Evolutionary conservation across 495 filamentous ascomycete genomes (phyloP).

Genomic region (Sordaria brevicollis): DNA sequence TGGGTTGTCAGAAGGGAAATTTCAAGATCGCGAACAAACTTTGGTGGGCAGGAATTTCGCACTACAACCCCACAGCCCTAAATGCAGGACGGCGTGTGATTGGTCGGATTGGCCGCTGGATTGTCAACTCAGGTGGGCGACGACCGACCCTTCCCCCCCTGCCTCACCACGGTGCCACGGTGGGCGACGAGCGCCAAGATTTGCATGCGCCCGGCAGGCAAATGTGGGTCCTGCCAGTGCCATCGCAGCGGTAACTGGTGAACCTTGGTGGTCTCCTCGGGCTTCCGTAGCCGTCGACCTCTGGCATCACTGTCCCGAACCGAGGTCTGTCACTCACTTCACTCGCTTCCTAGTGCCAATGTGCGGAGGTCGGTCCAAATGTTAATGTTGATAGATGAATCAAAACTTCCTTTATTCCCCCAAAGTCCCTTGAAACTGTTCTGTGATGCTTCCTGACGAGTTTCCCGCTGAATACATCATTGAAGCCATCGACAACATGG

Average conservation of each 20-base stretch:
- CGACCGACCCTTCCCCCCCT: background rate
- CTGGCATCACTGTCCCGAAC: background rate
- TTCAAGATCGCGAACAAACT: conserved; percentile 14
- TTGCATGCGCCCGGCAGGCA: background rate
- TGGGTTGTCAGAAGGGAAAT: conserved; percentile 18
- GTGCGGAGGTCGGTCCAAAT: background rate
- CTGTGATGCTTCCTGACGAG: conserved; percentile 12
- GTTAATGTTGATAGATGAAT: background rate
- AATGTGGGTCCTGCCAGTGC: background rate
- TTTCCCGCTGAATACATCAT: conserved; percentile 14
- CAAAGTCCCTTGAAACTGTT: background rate
- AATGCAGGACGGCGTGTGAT: background rate
- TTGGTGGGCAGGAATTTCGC: conserved; percentile 25
- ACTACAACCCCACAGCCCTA: conserved; percentile 28
- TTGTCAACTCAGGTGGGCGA: conserved; percentile 10
- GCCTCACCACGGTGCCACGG: background rate
- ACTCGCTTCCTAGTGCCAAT: background rate
- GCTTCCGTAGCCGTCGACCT: background rate
- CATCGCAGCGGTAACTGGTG: background rate
- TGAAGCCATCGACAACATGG: conserved; percentile 19
- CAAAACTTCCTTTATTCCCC: background rate
- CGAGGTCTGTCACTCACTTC: background rate
- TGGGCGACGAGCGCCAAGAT: background rate
- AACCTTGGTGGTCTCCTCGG: background rate
- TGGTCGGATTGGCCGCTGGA: background rate